These are phyloP conservation scores for Diaporthe longicolla DNA, from an alignment of 2,329 filamentous ascomycete genomes.

Conservation along the genomic window DNA sequence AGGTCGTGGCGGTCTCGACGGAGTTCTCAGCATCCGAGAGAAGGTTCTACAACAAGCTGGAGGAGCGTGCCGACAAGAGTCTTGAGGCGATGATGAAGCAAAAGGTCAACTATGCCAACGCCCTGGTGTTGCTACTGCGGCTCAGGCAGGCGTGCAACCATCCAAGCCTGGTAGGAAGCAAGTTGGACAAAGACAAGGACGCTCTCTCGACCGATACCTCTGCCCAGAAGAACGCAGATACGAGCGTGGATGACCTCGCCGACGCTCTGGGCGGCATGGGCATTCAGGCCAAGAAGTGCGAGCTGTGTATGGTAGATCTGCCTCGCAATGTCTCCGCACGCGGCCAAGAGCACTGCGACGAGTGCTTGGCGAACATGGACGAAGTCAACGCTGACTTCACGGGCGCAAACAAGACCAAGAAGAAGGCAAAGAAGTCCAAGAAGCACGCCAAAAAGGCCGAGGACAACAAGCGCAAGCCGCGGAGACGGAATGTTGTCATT, in stretches of 20 bases:
- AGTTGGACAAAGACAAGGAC: slow-evolving; percentile 89
- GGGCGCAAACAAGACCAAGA: slow-evolving; percentile 56
- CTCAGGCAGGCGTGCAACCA: slow-evolving; percentile 96
- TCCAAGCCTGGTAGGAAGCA: slow-evolving; percentile 86
- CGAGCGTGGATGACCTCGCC: slow-evolving; percentile 85
- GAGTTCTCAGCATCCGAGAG: slow-evolving; percentile 86
- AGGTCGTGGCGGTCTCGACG: slow-evolving; percentile 84
- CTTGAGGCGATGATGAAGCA: slow-evolving; percentile 90
- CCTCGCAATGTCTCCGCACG: slow-evolving; percentile 66
- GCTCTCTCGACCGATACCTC: slow-evolving; percentile 77
- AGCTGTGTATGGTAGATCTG: slow-evolving; percentile 83
- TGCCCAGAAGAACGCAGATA: slow-evolving; percentile 67
- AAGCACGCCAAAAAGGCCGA: slow-evolving; percentile 53
- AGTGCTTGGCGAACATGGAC: slow-evolving; percentile 83
- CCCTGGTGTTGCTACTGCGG: slow-evolving; percentile 90
- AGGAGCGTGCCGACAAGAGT: slow-evolving; percentile 86
- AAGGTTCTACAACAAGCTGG: slow-evolving; percentile 86
- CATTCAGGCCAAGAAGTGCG: slow-evolving; percentile 83
- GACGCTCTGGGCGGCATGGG: slow-evolving; percentile 89
- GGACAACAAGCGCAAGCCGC: slow-evolving; percentile 54
- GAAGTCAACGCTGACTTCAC: slow-evolving; percentile 67
- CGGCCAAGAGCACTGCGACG: slow-evolving; percentile 68
- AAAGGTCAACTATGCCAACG: slow-evolving; percentile 91
- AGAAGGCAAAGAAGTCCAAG: slow-evolving; percentile 52
- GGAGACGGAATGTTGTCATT: slow-evolving; percentile 69